phyloP scores from a whole-genome alignment of 2,329 filamentous ascomycete genomes.

The Alternaria viburni region DNA sequence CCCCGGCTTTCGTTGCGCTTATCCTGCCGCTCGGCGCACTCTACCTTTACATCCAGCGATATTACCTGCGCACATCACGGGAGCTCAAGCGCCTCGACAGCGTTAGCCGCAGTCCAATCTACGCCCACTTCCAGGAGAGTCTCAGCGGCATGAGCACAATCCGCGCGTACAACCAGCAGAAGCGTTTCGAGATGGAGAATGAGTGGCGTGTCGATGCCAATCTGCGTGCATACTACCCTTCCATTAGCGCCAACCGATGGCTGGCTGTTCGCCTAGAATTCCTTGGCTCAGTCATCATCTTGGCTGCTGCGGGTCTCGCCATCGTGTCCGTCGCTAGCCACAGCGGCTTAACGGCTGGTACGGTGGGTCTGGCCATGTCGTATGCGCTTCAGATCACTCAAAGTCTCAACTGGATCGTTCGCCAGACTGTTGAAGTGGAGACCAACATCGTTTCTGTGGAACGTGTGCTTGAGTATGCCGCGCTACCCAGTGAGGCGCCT shows the following conservation, averaged over 20 bases:
- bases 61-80: constrained; percentile 94
- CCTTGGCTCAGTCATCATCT: constrained; percentile 91
- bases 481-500: constrained; percentile 88
- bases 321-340: constrained; percentile 78
- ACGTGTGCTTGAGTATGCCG: constrained; percentile 93
- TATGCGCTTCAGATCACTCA: constrained; percentile 97
- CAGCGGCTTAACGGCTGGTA: constrained; percentile 69
- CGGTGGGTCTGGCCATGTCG: constrained; percentile 93
- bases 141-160: constrained; percentile 94
- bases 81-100: constrained; percentile 97
- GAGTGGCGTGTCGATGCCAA: constrained; percentile 98
- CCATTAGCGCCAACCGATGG: constrained; percentile 90
- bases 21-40: constrained; percentile 81
- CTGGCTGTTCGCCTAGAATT: constrained; percentile 94
- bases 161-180: constrained; percentile 88
- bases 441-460: constrained; percentile 99
- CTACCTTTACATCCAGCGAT: constrained; percentile 94
- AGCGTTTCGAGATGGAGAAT: constrained; percentile 88
- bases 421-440: constrained; percentile 99
- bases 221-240: constrained; percentile 91
- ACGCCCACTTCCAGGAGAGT: constrained; percentile 97
- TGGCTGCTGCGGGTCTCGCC: constrained; percentile 81
- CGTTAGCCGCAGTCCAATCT: constrained; percentile 93
- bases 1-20: constrained; percentile 78
- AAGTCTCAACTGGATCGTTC: constrained; percentile 98